Percentiles rank a stretch among this genome's conserved stretches.
Evolutionary conservation across 768 basidiomycete genomes (phyloP).

Genomic region (Pleurotus platypus): DNA sequence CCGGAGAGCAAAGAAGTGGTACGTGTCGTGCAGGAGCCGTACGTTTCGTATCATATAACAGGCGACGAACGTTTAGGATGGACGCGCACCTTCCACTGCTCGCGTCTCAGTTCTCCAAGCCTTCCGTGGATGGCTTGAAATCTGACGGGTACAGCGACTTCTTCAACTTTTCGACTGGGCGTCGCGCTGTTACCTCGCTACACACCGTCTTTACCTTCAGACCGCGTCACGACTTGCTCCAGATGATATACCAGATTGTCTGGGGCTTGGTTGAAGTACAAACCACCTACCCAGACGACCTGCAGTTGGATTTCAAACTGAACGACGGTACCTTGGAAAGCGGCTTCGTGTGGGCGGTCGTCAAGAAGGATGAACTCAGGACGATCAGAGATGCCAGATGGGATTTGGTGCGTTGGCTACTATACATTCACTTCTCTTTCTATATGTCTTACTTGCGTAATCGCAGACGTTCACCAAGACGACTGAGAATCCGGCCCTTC

Average conservation of each 20-base stretch:
- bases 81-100: constrained; percentile 56
- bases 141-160: constrained; percentile 76
- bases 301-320: constrained; percentile 81
- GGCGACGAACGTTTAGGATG: constrained; percentile 39
- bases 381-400: constrained; percentile 70
- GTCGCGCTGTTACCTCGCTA: constrained; percentile 70
- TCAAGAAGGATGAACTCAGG: constrained; percentile 75
- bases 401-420: constrained; percentile 70
- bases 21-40: constrained; percentile 22
- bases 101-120: constrained; percentile 71
- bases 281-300: constrained; percentile 62
- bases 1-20: constrained; percentile 64
- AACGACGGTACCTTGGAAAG: constrained; percentile 41
- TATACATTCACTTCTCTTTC: neutral
- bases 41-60: no score
- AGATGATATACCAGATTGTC: constrained; percentile 55
- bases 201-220: constrained; percentile 77
- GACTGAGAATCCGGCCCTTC: constrained; percentile 59
- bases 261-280: constrained; percentile 74
- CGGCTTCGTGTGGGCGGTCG: constrained; percentile 82
- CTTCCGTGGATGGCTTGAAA: constrained; percentile 50
- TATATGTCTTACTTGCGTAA: constrained; percentile 7
- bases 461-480: constrained; percentile 80
- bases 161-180: constrained; percentile 84
- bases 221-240: constrained; percentile 82